Conservation (phyloP, 2,329 filamentous ascomycete species). For the Trichoderma aggressivum region DNA sequence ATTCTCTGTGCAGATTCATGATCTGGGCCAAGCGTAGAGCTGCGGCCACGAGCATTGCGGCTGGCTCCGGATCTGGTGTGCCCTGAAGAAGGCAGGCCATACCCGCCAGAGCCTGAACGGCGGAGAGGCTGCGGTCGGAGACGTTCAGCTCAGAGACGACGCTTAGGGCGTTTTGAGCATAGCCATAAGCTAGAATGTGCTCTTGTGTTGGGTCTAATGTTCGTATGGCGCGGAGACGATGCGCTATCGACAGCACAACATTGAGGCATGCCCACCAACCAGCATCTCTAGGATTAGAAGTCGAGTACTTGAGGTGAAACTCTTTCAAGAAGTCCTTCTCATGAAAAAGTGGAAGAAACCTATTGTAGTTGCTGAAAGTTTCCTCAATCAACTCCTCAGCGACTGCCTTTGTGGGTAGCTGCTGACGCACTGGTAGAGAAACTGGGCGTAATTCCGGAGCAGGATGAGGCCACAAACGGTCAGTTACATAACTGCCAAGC, state of each 20-base stretch:
- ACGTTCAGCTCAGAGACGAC: slow-evolving; percentile 1
- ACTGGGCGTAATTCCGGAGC: background rate
- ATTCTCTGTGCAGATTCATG: slow-evolving; percentile 12
- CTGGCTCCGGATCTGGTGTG: background rate
- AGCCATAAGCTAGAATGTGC: background rate
- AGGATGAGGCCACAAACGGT: background rate
- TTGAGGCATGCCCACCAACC: slow-evolving; percentile 11
- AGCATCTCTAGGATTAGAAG: background rate
- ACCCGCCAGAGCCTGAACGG: slow-evolving; percentile 2
- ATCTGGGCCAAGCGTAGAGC: slow-evolving; percentile 1
- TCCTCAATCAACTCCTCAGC: background rate
- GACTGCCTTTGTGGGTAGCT: background rate
- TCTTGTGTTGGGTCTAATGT: background rate
- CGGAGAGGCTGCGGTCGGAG: slow-evolving; percentile 1
- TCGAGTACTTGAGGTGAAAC: slow-evolving; percentile 7
- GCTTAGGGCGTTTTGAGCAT: slow-evolving; percentile 2
- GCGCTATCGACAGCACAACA: slow-evolving; percentile 9
- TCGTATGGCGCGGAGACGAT: slow-evolving; percentile 7
- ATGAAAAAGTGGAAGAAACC: background rate
- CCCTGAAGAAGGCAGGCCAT: slow-evolving; percentile 6
- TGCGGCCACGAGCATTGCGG: slow-evolving; percentile 1
- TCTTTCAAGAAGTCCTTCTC: slow-evolving; percentile 6
- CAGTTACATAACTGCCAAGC: background rate
- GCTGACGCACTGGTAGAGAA: background rate
- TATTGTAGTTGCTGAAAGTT: slow-evolving; percentile 3